Evolutionary conservation across 208 protist genomes (phyloP), one percentile per base, ranked within the genome.

Genomic region (Crithidia bombi): DNA sequence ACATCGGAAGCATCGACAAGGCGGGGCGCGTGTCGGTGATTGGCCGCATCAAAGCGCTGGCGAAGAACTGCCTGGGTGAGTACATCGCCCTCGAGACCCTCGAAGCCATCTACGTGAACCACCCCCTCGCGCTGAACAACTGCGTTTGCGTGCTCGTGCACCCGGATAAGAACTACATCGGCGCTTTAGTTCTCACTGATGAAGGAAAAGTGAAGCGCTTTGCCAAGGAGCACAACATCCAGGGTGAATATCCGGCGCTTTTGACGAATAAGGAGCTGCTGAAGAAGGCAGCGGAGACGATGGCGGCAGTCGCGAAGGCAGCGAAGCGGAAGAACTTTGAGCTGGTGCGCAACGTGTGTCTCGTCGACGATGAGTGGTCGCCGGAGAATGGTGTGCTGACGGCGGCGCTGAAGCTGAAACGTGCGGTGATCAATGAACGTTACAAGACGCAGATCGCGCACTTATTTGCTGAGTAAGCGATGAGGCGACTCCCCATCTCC

Each of bases 31-130:
- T 33, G 85, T 98, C 12, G 70, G 98, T 4, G 95, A 91, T 17
- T 85, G 95, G 67, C n/a, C n/a, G n/a, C n/a, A 78, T 91, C 44
- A 98, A 98, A 84, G 90, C 91, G n/a, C 79, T 98, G 41, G 92
- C 90, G 65, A 97, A 97, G 82, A 92, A 95, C 63, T 75, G 69
- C n/a, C 79, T 92, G 15, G n/a, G 96, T 28, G 93, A 98, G 82
- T 98, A 97, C 81, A 88, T 98, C 47, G 88, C 92, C 12, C 58
- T 96, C 35, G 92, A 98, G 52, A 66, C 25, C 11, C 76, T 98
- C 0, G 89, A 96, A 56, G 65, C 91, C 14, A 75, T 89, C 33
- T 96, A 96, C 71, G 71, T 26, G 0, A n/a, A 49, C 35, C 26
- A 32, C 41, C 38, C 81, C 28, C 64, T 44, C 41, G 30, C 43